Evolutionary conservation across 805 yeast species (phyloP).

Genomic region (Pichia thaimueangensis): DNA sequence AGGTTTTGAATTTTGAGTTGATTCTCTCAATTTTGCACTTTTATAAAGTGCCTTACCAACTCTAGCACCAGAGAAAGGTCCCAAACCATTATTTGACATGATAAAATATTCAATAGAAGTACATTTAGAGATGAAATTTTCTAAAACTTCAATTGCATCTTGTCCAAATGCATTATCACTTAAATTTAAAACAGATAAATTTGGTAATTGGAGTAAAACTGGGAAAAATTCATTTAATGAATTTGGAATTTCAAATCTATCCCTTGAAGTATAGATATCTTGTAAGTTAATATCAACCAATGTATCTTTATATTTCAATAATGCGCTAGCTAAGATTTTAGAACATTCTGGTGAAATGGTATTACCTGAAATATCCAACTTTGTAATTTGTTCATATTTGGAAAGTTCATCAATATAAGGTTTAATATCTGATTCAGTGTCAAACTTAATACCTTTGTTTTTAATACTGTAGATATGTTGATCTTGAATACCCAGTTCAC

Average conservation of each 20-base stretch:
- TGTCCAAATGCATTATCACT: conserved; percentile 97
- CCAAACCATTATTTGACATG: conserved; percentile 93
- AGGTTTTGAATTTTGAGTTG: conserved; percentile 30
- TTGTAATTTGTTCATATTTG: conserved; percentile 33
- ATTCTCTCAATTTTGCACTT: conserved; percentile 48
- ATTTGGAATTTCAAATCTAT: conserved; percentile 89
- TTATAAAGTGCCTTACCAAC: conserved; percentile 80
- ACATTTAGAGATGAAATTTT: conserved; percentile 67
- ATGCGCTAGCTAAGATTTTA: conserved; percentile 53
- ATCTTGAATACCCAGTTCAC: conserved; percentile 36
- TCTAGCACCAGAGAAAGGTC: conserved; percentile 95
- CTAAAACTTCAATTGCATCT: conserved; percentile 87
- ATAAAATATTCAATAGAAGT: conserved; percentile 78
- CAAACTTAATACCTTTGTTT: conserved; percentile 71
- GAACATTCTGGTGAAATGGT: conserved; percentile 92
- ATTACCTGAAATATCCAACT: conserved; percentile 83
- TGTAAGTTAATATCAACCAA: conserved; percentile 73
- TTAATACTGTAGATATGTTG: conserved; percentile 55
- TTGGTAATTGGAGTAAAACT: conserved; percentile 60
- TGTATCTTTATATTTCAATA: conserved; percentile 37
- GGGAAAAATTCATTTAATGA: conserved; percentile 69
- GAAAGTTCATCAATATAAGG: conserved; percentile 59
- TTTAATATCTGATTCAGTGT: conserved; percentile 63
- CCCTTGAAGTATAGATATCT: conserved; percentile 91
- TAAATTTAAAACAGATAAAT: conserved; percentile 68